Evolutionary conservation across 2,329 filamentous ascomycete genomes (phyloP).

Genomic region (Cadophora sp.): DNA sequence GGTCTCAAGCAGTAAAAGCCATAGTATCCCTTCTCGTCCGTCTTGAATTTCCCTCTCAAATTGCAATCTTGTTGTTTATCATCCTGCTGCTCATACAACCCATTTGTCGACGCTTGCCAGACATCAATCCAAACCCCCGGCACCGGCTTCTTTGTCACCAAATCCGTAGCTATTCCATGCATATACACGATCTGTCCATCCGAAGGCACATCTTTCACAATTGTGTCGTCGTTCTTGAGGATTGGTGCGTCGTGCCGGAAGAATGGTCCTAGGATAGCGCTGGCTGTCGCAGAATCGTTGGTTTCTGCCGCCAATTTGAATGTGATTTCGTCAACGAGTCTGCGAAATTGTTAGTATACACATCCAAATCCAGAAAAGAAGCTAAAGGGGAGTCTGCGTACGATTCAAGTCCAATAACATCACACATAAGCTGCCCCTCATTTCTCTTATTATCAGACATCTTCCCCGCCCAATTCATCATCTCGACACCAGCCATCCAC

Average conservation of each 20-base stretch:
- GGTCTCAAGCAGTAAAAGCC: constrained; percentile 56
- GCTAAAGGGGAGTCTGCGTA: constrained; percentile 41
- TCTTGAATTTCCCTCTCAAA: constrained; percentile 66
- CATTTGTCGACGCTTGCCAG: constrained; percentile 70
- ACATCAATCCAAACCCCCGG: constrained; percentile 62
- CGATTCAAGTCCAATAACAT: constrained; percentile 68
- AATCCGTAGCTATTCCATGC: constrained; percentile 62
- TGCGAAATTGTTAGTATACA: constrained; percentile 33
- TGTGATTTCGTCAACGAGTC: constrained; percentile 49
- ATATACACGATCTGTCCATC: constrained; percentile 60
- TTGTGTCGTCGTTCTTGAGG: constrained; percentile 60
- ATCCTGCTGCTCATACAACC: constrained; percentile 67
- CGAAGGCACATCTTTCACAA: constrained; percentile 56
- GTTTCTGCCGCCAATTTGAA: constrained; percentile 38
- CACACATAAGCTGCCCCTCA: constrained; percentile 67
- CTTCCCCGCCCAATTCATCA: constrained; percentile 66
- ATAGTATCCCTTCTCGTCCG: constrained; percentile 63
- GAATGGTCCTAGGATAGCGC: constrained; percentile 70
- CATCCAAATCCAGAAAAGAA: not conserved
- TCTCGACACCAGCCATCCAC: constrained; percentile 60
- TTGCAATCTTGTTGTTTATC: constrained; percentile 66
- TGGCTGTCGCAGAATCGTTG: constrained; percentile 54
- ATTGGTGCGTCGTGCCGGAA: constrained; percentile 64
- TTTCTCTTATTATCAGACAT: constrained; percentile 69
- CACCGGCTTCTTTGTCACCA: constrained; percentile 61